Conservation (phyloP, 2,329 filamentous ascomycete genomes). For the Phialophora tarda region DNA sequence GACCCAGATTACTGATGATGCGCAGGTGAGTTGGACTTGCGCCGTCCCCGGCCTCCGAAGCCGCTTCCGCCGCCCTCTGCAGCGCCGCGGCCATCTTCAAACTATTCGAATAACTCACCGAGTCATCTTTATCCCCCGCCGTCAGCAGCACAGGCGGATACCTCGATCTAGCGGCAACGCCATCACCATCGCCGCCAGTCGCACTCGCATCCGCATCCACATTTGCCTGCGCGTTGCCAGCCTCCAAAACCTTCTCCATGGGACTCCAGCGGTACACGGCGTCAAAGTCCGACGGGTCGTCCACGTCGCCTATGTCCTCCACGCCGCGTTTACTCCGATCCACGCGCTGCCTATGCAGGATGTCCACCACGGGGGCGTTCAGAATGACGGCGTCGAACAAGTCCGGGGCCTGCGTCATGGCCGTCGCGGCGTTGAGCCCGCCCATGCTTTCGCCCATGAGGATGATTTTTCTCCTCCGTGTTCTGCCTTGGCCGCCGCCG, state of each 20-base stretch:
- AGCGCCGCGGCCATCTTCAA: constrained; percentile 19
- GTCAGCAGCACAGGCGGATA: constrained; percentile 22
- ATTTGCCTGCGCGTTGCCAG: not conserved
- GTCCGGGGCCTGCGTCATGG: constrained; percentile 8
- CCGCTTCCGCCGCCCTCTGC: not conserved
- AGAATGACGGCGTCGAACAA: constrained; percentile 24
- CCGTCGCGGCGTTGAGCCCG: constrained; percentile 19
- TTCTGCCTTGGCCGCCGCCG: not conserved
- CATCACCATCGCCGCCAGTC: too few relatives aligned
- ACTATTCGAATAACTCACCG: constrained; percentile 17
- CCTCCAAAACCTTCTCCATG: constrained; percentile 4
- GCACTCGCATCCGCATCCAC: too few relatives aligned
- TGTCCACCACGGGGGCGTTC: constrained; percentile 18
- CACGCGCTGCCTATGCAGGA: constrained; percentile 19
- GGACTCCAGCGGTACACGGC: constrained; percentile 14
- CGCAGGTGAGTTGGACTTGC: not conserved
- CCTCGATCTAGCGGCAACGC: not conserved
- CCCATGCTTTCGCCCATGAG: constrained; percentile 26
- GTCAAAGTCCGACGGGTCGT: constrained; percentile 12
- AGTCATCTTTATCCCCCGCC: constrained; percentile 20
- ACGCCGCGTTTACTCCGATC: constrained; percentile 6
- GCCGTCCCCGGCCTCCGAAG: not conserved
- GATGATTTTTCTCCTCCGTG: constrained; percentile 10
- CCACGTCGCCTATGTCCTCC: constrained; percentile 17
- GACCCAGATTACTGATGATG: constrained; percentile 18